phyloP scores from a whole-genome alignment of 176 grass and related monocot species.

The Rhipidocladum racemiflorum region DNA sequence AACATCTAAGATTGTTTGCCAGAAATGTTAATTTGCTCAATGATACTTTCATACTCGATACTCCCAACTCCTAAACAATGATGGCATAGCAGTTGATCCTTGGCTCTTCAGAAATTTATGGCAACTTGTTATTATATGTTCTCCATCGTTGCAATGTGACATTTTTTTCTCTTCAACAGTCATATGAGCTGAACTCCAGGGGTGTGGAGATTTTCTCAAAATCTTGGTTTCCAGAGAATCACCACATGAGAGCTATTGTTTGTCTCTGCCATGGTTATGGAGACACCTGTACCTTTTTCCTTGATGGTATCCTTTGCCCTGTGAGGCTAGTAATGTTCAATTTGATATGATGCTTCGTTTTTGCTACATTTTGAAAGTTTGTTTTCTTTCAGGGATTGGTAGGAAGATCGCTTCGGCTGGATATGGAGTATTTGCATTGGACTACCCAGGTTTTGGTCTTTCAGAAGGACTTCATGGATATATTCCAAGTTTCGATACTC shows the following conservation, averaged over 20 bases:
- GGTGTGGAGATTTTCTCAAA: slow-evolving; percentile 94
- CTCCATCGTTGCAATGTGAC: background rate
- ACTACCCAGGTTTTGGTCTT: slow-evolving; percentile 92
- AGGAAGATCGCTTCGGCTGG: slow-evolving; percentile 77
- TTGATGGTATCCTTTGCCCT: slow-evolving; percentile 63
- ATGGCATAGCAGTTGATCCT: background rate
- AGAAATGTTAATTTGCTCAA: slow-evolving; percentile 8
- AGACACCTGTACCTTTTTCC: slow-evolving; percentile 96
- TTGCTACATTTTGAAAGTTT: slow-evolving; percentile 18
- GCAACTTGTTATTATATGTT: slow-evolving; percentile 28
- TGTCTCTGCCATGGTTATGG: slow-evolving; percentile 96
- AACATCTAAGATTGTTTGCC: background rate
- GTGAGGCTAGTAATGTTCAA: slow-evolving; percentile 18
- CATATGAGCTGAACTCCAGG: slow-evolving; percentile 77
- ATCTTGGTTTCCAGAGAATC: slow-evolving; percentile 74
- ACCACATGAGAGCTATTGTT: slow-evolving; percentile 68
- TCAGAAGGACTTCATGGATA: slow-evolving; percentile 99
- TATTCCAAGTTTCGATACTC: slow-evolving; percentile 72
- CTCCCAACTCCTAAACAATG: background rate
- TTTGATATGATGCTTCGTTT: slow-evolving; percentile 13
- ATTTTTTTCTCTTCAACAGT: slow-evolving; percentile 38
- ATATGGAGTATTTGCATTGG: slow-evolving; percentile 91
- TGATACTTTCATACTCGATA: background rate
- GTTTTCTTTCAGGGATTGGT: slow-evolving; percentile 63
- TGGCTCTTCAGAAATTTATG: background rate